Evolutionary conservation across 1,284 basidiomycete species (phyloP).

Genomic region (Apiotrichum laibachii): DNA sequence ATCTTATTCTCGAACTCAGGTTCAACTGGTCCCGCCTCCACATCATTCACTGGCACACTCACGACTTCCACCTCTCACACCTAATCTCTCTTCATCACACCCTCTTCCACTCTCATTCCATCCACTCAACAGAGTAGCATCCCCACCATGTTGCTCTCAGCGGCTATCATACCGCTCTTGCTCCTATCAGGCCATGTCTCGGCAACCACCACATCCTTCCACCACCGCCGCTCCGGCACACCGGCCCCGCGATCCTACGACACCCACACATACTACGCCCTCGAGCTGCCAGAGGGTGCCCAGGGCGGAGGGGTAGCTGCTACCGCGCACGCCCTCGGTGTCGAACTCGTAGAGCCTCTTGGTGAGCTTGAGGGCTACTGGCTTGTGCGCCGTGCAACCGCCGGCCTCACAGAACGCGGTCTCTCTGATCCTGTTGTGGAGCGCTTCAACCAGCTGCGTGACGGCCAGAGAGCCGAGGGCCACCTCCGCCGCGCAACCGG

Average conservation of each 20-base stretch:
- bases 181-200: not conserved
- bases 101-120: not conserved
- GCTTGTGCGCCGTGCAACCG: constrained; percentile 64
- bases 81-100: not conserved
- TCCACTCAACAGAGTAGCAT: not conserved
- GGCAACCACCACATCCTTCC: not conserved
- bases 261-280: constrained; percentile 70
- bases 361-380: constrained; percentile 82
- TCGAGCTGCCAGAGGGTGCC: constrained; percentile 55
- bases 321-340: constrained; percentile 64
- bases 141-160: constrained; percentile 12
- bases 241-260: constrained; percentile 56
- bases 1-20: no score
- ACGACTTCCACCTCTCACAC: not conserved
- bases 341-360: constrained; percentile 81
- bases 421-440: constrained; percentile 53
- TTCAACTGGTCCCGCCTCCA: no score
- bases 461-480: constrained; percentile 34
- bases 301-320: constrained; percentile 53
- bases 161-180: constrained; percentile 7
- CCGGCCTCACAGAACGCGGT: no score
- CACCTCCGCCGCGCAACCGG: constrained; percentile 58
- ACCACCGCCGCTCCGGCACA: not conserved
- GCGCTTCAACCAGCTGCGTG: constrained; percentile 48
- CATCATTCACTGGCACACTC: not conserved